Percentiles rank a stretch among this genome's conserved stretches.
Evolutionary conservation across 371 early-diverging fungal genomes (phyloP).

Genomic region (Mucor plumbeus): DNA sequence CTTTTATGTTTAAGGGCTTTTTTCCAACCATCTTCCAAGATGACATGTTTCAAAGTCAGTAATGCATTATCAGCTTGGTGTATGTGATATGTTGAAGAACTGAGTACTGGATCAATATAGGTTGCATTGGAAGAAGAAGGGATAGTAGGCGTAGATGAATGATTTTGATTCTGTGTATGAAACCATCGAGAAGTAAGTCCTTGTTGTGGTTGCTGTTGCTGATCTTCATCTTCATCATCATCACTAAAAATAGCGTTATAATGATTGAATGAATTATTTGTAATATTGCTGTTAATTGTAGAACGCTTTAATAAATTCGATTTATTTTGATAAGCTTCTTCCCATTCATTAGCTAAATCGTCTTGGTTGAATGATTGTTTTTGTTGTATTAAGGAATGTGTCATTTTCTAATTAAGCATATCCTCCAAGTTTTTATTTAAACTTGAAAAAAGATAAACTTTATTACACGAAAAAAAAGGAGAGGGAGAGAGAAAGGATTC

Average conservation of each 20-base stretch:
- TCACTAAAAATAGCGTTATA: constrained; percentile 51
- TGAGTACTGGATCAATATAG: constrained; percentile 41
- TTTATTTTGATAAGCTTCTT: constrained; percentile 27
- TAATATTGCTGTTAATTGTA: background rate
- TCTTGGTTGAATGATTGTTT: constrained; percentile 23
- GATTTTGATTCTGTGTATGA: background rate
- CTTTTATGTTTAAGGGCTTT: constrained; percentile 70
- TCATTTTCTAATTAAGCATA: constrained; percentile 1
- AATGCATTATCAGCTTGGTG: constrained; percentile 54
- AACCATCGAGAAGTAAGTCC: constrained; percentile 10
- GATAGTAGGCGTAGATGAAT: background rate
- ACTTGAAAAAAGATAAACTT: background rate
- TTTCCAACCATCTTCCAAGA: constrained; percentile 66
- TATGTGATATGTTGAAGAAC: constrained; percentile 46
- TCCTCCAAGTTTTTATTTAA: background rate
- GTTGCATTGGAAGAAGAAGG: constrained; percentile 2
- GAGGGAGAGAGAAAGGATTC: background rate
- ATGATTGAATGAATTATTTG: constrained; percentile 5
- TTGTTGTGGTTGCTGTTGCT: constrained; percentile 2
- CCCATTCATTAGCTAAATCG: constrained; percentile 27
- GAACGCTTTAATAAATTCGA: background rate
- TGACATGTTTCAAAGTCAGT: constrained; percentile 42
- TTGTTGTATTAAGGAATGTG: constrained; percentile 11
- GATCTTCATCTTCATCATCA: constrained; percentile 42
- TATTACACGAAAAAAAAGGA: background rate